These are phyloP conservation scores for Acidomyces sp. DNA, from an alignment of 495 filamentous ascomycete genomes.

Conservation along the genomic window DNA sequence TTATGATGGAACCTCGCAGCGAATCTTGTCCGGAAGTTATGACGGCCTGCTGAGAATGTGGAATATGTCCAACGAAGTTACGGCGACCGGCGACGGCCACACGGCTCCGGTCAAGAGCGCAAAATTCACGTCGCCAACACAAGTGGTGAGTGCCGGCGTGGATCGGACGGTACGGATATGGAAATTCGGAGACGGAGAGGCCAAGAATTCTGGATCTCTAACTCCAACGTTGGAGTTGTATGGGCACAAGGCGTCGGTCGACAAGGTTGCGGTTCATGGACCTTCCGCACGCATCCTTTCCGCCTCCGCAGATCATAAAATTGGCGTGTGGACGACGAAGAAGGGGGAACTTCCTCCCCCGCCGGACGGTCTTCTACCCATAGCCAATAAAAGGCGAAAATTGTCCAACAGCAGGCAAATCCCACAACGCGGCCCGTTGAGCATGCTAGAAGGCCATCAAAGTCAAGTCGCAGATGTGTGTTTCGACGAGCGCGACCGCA, in stretches of 20 bases:
- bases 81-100: conserved; percentile 61
- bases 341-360: conserved; percentile 60
- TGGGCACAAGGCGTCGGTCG: conserved; percentile 63
- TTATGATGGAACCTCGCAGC: conserved; percentile 27
- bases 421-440: conserved; percentile 67
- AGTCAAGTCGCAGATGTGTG: conserved; percentile 58
- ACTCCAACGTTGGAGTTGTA: conserved; percentile 72
- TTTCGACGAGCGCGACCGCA: conserved; percentile 73
- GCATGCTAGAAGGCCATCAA: conserved; percentile 57
- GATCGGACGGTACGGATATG: conserved; percentile 77
- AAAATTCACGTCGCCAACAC: conserved; percentile 61
- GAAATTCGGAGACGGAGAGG: conserved; percentile 51
- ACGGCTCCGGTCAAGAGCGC: conserved; percentile 61
- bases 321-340: conserved; percentile 74
- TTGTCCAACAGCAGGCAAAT: conserved; percentile 44
- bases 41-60: conserved; percentile 80
- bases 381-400: conserved; percentile 63
- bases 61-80: conserved; percentile 67
- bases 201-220: conserved; percentile 42
- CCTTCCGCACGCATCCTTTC: conserved; percentile 66
- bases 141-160: conserved; percentile 66
- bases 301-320: conserved; percentile 61
- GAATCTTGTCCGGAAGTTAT: conserved; percentile 79
- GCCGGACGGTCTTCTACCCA: conserved; percentile 49
- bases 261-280: conserved; percentile 64